These are phyloP conservation scores for Annulohypoxylon bovei DNA, from an alignment of 495 filamentous ascomycete genomes.

Conservation along the genomic window DNA sequence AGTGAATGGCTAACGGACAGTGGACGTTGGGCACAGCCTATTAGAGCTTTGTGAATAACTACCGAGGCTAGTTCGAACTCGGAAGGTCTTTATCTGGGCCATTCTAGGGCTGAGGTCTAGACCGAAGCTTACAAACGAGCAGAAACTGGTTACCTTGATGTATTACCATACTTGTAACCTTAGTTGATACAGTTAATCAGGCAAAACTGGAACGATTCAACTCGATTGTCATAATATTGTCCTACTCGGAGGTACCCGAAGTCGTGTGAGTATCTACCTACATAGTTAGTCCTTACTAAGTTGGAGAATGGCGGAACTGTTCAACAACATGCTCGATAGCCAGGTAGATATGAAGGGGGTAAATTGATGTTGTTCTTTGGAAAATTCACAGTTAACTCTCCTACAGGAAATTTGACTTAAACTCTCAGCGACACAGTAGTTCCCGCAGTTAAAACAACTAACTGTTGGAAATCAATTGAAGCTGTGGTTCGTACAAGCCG, in stretches of 20 bases:
- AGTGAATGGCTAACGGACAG: background rate
- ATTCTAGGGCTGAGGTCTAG: background rate
- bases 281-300: background rate
- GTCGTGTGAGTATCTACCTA: background rate
- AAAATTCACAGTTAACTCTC: background rate
- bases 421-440: background rate
- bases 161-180: background rate
- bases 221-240: background rate
- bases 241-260: background rate
- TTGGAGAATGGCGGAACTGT: background rate
- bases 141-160: background rate
- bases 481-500: too few relatives aligned
- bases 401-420: background rate
- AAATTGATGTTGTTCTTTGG: background rate
- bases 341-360: background rate
- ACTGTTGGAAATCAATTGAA: too few relatives aligned
- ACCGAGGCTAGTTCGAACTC: slow-evolving; percentile 13
- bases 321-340: background rate
- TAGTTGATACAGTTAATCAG: background rate
- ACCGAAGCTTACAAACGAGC: background rate
- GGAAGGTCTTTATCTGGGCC: slow-evolving; percentile 9
- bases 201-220: background rate
- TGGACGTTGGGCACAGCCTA: background rate
- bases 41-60: slow-evolving; percentile 1
- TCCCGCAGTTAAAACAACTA: too few relatives aligned